A percentile compares a stretch with the other conserved stretches of the same genome.
Evolutionary conservation across 305 asterid species (phyloP).

Genomic region (Salvia sclarea): DNA sequence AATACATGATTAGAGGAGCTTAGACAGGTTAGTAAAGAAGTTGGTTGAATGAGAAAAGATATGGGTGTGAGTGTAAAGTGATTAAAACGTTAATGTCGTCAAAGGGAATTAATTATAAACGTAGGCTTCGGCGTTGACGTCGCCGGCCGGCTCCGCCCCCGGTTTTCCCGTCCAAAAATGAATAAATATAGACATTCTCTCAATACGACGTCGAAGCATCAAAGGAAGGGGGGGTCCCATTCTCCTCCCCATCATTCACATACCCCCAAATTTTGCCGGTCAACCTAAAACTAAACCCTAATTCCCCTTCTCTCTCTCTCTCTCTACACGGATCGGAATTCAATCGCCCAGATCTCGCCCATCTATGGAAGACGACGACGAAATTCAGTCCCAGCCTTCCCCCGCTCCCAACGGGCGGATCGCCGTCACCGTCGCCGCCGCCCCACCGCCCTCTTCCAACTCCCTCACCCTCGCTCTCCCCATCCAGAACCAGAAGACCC

Average conservation of each 20-base stretch:
- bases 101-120: neutral
- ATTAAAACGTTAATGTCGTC: too few relatives aligned
- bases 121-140: conserved; percentile 22
- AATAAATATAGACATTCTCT: neutral
- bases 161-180: conserved; percentile 23
- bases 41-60: too few relatives aligned
- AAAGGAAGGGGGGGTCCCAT: conserved; percentile 9
- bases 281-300: conserved; percentile 40
- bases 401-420: conserved; percentile 64
- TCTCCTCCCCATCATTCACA: conserved; percentile 21
- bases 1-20: too few relatives aligned
- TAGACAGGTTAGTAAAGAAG: too few relatives aligned
- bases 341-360: conserved; percentile 22
- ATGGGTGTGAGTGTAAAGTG: too few relatives aligned
- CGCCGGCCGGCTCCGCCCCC: conserved; percentile 31
- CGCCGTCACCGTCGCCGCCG: conserved; percentile 76
- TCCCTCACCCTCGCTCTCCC: conserved; percentile 68
- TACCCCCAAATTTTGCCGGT: conserved; percentile 27
- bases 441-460: conserved; percentile 44
- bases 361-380: conserved; percentile 82
- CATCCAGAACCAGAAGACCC: conserved; percentile 49
- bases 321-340: conserved; percentile 25
- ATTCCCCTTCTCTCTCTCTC: neutral
- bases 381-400: conserved; percentile 52
- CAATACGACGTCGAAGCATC: conserved; percentile 30